Evolutionary conservation across 257 asterid genomes (phyloP).

Genomic region (Solanum ossicruentum): DNA sequence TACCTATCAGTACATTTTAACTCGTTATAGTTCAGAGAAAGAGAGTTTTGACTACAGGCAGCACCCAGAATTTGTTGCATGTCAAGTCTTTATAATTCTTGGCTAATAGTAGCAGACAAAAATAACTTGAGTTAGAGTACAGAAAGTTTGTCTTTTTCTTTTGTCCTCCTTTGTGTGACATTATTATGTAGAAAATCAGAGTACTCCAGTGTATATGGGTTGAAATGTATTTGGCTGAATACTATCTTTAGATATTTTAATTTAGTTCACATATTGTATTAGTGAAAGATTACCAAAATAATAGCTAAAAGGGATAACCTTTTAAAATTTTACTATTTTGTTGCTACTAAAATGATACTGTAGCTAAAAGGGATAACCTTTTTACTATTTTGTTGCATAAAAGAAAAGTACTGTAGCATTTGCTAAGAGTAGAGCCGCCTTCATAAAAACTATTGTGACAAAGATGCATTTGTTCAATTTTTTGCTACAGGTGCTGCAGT

Average conservation of each 20-base stretch:
- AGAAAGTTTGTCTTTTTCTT: background rate
- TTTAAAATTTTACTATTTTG: too few relatives aligned
- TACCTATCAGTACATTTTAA: background rate
- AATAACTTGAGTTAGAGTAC: background rate
- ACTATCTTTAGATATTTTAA: background rate
- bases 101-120: background rate
- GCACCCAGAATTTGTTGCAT: background rate
- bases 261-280: background rate
- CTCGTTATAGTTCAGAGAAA: background rate
- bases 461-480: background rate
- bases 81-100: background rate
- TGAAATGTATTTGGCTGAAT: background rate
- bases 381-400: background rate
- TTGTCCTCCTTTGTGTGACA: background rate
- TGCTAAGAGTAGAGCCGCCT: background rate
- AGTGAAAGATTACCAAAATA: background rate
- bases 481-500: constrained; percentile 61
- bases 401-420: background rate
- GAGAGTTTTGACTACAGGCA: background rate
- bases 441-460: background rate
- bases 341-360: background rate
- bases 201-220: background rate
- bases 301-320: background rate
- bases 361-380: background rate
- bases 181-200: background rate